These are phyloP conservation scores for Teunomyces tritomae DNA, from an alignment of 805 yeast species.

Conservation along the genomic window DNA sequence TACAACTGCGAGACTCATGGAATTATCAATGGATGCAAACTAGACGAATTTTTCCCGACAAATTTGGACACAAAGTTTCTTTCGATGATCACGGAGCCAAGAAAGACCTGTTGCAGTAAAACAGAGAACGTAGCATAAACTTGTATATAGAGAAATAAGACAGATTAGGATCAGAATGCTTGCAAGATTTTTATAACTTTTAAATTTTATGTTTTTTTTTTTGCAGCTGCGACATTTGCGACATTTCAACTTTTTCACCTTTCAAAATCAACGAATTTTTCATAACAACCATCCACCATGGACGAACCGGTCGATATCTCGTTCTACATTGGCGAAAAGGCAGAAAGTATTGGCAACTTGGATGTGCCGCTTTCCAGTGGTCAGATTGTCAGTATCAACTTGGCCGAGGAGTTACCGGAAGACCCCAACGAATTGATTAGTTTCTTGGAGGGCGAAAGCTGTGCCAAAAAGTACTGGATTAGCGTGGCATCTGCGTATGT, in stretches of 20 bases:
- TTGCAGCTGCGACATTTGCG: not conserved
- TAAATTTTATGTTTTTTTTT: not conserved
- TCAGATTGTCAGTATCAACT: slow-evolving; percentile 83
- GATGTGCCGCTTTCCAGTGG: slow-evolving; percentile 75
- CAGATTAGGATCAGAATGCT: not conserved
- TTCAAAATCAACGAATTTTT: not conserved
- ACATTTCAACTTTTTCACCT: not conserved
- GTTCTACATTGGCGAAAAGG: slow-evolving; percentile 34
- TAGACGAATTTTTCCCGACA: slow-evolving; percentile 33
- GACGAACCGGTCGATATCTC: slow-evolving; percentile 18
- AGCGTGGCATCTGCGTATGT: slow-evolving; percentile 81
- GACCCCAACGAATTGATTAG: slow-evolving; percentile 82
- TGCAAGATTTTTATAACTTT: not conserved
- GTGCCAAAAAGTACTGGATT: slow-evolving; percentile 78
- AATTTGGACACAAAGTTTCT: not conserved
- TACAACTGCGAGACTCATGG: slow-evolving; percentile 45
- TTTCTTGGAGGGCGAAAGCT: slow-evolving; percentile 76
- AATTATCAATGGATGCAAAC: slow-evolving; percentile 39
- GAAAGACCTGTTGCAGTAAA: not conserved
- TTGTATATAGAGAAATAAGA: not conserved
- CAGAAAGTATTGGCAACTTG: slow-evolving; percentile 31
- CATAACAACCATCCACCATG: slow-evolving; percentile 5
- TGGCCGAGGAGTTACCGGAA: slow-evolving; percentile 79
- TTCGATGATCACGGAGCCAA: not conserved
- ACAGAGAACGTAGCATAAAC: not conserved